Evolutionary conservation across 805 yeast species (phyloP).

Genomic region (Yarrowia sp.): DNA sequence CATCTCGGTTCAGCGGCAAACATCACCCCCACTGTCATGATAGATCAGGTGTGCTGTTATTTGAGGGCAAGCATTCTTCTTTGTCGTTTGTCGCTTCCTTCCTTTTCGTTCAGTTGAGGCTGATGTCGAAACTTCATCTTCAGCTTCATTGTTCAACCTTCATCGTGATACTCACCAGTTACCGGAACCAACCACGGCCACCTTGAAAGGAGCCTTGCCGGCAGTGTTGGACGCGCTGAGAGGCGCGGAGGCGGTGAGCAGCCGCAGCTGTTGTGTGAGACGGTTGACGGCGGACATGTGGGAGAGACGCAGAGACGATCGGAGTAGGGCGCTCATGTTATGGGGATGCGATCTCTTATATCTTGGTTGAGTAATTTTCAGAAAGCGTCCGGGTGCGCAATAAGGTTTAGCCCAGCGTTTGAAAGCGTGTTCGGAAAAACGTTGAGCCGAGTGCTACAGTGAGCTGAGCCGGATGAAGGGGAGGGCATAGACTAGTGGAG

Average conservation of each 20-base stretch:
- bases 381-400: not conserved
- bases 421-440: conserved; percentile 17
- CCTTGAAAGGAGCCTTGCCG: conserved; percentile 45
- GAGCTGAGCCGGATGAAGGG: not conserved
- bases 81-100: too few species aligned
- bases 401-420: conserved; percentile 18
- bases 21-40: too few species aligned
- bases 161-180: conserved; percentile 57
- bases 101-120: too few species aligned
- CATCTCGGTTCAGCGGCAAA: too few species aligned
- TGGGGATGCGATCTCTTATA: conserved; percentile 21
- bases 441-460: not conserved
- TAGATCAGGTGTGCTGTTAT: too few species aligned
- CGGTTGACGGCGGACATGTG: conserved; percentile 26
- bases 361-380: conserved; percentile 20
- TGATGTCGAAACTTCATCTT: too few species aligned
- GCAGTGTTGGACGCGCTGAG: conserved; percentile 8
- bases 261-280: conserved; percentile 21
- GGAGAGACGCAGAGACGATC: conserved; percentile 4
- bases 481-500: not conserved
- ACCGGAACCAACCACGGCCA: conserved; percentile 90
- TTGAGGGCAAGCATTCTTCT: too few species aligned
- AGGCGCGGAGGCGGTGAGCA: conserved; percentile 15
- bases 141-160: too few species aligned
- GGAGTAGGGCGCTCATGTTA: conserved; percentile 21